Conservation (phyloP, 148 eudicot genomes). For the Rhododendron williamsianum region DNA sequence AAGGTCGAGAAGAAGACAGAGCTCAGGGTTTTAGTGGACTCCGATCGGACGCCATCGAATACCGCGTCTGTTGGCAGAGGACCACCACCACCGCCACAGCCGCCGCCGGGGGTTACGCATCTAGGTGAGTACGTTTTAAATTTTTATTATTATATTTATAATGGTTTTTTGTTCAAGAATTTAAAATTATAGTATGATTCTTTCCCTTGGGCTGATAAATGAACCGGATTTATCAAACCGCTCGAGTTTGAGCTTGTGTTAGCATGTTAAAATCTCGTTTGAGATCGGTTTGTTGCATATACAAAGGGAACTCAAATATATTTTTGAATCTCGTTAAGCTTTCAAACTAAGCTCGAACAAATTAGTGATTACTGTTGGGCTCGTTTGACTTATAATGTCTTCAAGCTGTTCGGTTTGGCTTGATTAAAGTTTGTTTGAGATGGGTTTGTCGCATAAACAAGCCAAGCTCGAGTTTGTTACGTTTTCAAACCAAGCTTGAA, state of each 20-base stretch:
- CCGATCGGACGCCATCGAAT: conserved; percentile 60
- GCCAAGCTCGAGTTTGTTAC: too few relatives aligned
- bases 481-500: not conserved
- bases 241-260: not conserved
- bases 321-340: not conserved
- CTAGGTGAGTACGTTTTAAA: not conserved
- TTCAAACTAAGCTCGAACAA: not conserved
- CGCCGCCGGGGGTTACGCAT: not conserved
- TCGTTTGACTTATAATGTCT: too few relatives aligned
- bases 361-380: too few relatives aligned
- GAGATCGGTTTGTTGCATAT: not conserved
- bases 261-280: not conserved
- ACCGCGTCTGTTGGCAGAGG: conserved; percentile 33
- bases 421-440: too few relatives aligned
- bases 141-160: too few relatives aligned
- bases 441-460: too few relatives aligned
- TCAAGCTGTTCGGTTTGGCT: too few relatives aligned
- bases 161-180: not conserved
- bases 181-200: too few relatives aligned
- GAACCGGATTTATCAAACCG: not conserved
- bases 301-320: not conserved
- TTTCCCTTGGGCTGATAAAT: not conserved
- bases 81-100: conserved; percentile 22
- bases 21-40: conserved; percentile 65
- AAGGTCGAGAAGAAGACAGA: conserved; percentile 66